phyloP scores from a whole-genome alignment of 192 early-diverging fungal species.

The Chytriomyces confervae region DNA sequence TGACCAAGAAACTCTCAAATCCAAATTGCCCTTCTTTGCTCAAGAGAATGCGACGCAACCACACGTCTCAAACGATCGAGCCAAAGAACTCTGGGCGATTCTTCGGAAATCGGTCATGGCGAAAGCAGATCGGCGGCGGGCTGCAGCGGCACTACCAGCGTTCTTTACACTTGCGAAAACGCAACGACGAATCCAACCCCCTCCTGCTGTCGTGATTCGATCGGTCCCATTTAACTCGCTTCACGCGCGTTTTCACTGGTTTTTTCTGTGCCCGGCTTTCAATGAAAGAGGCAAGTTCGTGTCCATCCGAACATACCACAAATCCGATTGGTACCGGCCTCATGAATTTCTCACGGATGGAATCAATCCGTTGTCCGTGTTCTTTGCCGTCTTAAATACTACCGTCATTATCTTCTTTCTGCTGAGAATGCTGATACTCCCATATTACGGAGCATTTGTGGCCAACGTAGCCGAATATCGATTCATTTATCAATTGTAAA shows the following conservation, averaged over 20 bases:
- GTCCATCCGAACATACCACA: not conserved
- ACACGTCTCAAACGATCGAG: too few species aligned
- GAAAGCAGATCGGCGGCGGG: too few species aligned
- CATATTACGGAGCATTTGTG: not conserved
- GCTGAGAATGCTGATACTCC: not conserved
- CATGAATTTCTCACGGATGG: not conserved
- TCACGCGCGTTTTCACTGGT: not conserved
- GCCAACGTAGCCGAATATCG: not conserved
- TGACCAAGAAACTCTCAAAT: too few species aligned
- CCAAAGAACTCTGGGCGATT: too few species aligned
- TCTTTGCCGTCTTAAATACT: not conserved
- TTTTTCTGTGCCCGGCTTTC: conserved; percentile 8
- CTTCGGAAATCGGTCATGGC: too few species aligned
- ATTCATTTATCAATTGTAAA: not conserved
- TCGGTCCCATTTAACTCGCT: too few species aligned
- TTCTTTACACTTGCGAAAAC: too few species aligned
- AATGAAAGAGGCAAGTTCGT: conserved; percentile 8
- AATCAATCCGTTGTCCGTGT: not conserved
- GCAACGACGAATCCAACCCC: too few species aligned
- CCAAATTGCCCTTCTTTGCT: too few species aligned
- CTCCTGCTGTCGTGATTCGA: too few species aligned
- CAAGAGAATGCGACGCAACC: too few species aligned
- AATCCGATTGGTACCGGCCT: not conserved
- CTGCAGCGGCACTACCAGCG: too few species aligned
- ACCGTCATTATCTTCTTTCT: not conserved